Evolutionary conservation across 257 asterid genomes (phyloP), one percentile per base, ranked within the genome.

Genomic region (Solanum gandarillasii): DNA sequence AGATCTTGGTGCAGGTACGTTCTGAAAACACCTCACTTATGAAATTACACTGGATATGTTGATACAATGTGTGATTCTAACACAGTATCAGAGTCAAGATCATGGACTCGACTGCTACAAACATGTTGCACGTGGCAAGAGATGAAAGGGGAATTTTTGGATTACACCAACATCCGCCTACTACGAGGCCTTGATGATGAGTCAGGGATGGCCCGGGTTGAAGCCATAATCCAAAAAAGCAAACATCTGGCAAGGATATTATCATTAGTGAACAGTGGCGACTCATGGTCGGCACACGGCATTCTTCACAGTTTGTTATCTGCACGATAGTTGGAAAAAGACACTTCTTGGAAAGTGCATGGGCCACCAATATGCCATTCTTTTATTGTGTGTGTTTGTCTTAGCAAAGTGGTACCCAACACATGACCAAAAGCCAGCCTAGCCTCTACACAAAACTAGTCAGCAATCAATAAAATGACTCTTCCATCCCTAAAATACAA

Each of bases 391-490:
- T 35, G 6, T 65, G 0, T 67, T 11, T 65, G 29, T 43, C 43
- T 29, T 13, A 18, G 35, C 78, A 27, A 58, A 34, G 41, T n/a
- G 68, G 36, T 27, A 31, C 83, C 87, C 89, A 65, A 83, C 55
- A 39, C 85, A 88, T 71, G 78, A 71, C 31, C 72, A 48, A 83
- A 74, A 72, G 46, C 86, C 87, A 81, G 81, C 87, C 85, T 74
- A 52, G 88, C 75, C 60, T 32, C 58, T 27, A 5, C 73, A 73
- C 58, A 86, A 41, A 35, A 35, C 75, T 18, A 73, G 87, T 89
- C 87, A 89, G 87, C 87, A 83, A 58, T 31, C 23, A 41, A 25
- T 11, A 78, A 55, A 74, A 52, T 14, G 18, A 29, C 41, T 20
- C 75, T 29, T 36, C 25, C 55, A 23, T 36, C 32, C 55, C 55